Evolutionary conservation across 495 filamentous ascomycete species (phyloP).

Genomic region (Aspergillus campestris): DNA sequence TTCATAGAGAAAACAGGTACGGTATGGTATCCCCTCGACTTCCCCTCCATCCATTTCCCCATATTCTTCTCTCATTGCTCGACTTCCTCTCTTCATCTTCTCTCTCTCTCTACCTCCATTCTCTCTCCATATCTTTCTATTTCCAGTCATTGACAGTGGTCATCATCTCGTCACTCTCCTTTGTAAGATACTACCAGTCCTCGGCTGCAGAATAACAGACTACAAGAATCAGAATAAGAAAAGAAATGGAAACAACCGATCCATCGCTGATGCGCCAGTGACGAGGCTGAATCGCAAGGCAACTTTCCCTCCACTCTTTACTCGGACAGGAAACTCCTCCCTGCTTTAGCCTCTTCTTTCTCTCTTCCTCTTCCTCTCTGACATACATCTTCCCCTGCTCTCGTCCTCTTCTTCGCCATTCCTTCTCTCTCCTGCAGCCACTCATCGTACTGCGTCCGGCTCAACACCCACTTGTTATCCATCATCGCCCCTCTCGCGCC

Average conservation of each 20-base stretch:
- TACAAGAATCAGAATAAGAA: no score
- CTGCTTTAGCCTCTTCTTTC: background rate
- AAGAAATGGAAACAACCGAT: no score
- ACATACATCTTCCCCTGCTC: background rate
- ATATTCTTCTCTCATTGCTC: no score
- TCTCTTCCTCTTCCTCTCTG: constrained; percentile 1
- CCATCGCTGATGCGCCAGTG: constrained; percentile 13
- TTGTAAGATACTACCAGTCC: no score
- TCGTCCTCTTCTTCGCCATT: constrained; percentile 1
- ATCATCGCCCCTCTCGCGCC: constrained; percentile 1
- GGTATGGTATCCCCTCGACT: no score
- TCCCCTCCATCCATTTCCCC: no score
- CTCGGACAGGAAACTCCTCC: constrained; percentile 1
- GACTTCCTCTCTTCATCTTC: background rate
- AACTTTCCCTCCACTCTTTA: constrained; percentile 5
- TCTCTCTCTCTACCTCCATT: background rate
- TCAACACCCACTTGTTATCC: background rate
- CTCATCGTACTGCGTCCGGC: constrained; percentile 5
- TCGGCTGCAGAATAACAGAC: no score
- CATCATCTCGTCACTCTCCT: background rate
- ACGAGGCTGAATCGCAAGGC: constrained; percentile 26
- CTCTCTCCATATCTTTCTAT: background rate
- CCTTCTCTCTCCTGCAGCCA: constrained; percentile 2
- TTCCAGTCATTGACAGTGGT: background rate
- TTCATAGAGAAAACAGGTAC: no score